Evolutionary conservation across 2,329 filamentous ascomycete genomes (phyloP), one percentile per base, ranked within the genome.

Genomic region (Xylariaceae sp.): DNA sequence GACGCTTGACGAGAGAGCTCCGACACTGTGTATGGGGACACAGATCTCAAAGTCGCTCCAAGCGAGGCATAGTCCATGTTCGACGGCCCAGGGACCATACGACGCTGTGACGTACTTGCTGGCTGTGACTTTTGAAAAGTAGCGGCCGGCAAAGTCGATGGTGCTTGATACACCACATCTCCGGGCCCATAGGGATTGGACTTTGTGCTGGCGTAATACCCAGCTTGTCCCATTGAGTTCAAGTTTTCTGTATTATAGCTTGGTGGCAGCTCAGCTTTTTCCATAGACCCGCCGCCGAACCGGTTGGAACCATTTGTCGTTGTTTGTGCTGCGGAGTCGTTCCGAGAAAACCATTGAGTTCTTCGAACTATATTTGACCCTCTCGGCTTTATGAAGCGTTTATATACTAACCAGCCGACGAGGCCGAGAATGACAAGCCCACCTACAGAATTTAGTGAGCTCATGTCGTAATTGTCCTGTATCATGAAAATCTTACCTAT

Each of bases 351-450:
- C 30, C 52, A 54, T 15, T 46, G 39, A 11, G 38, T 47, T 9
- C 22, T 40, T 15, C 43, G 44, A 11, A 52, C 33, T 5, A 27
- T 4, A 27, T 27, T 27, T 27, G 22, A 27, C 7, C 22, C 7
- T 27, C 22, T 4, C 22, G 22, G 22, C 22, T 27, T 27, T 27
- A 27, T 27, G 22, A 27, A 27, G 4, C 22, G 22, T 27, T 71
- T 67, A 64, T 70, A 76, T 5, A 72, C 59, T 19, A 77, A 63
- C 74, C 73, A 78, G 7, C 58, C 57, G 19, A 77, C 49, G 51
- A 75, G 73, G 45, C 69, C 73, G 9, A 75, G 51, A 27, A 75
- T 58, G 17, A 78, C 70, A 44, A 76, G 74, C 6, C 66, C 68
- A 27, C 71, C 76, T 75, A 45, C 41, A 10, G 14, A 32, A 10